Evolutionary conservation across 2,329 filamentous ascomycete genomes (phyloP), one percentile per base, ranked within the genome.

Genomic region (Talaromyces verruculosus): DNA sequence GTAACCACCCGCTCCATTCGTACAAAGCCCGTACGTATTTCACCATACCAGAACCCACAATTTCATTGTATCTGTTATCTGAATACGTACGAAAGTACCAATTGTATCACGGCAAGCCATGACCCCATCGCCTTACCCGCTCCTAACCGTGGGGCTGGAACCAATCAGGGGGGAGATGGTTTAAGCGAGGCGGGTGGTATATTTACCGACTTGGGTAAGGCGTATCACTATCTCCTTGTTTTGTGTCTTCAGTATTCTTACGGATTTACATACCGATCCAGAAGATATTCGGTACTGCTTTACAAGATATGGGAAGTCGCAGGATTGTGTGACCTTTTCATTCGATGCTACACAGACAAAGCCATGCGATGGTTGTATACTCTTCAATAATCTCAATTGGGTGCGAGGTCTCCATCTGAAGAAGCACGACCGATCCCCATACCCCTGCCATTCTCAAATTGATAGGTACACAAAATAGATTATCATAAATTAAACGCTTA

Each of bases 401-500:
- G 10, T 11, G 33, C 7, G 33, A n/a, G 17, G 28, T 33, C 33
- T 57, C 19, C 17, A 22, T 30, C 33, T 57, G 30, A 57, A 57
- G 53, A 57, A 57, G 33, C 8, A 19, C 33, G n/a, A 6, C 53
- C 33, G 53, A 37, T 57, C 19, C 11, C n/a, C 53, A 57, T 7
- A 0, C 33, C 53, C 53, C 53, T 57, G 53, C 39, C 53, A 57
- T 39, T 57, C 51, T 57, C 33, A 57, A 57, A 25, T 25, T 57
- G 53, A 57, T 57, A 57, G 10, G 33, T 57, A 57, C 28, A 53
- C n/a, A n/a, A 33, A 33, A 33, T 17, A 33, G 22, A 35, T 35
- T 37, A 22, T 33, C 10, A 17, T 53, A 45, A 17, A 51, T 51
- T 30, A 51, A 30, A 33, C 28, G 49, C 49, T 53, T 53, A 53